A percentile compares a stretch with the other conserved stretches of the same genome.
phyloP scores from a whole-genome alignment of 768 basidiomycete genomes.

The Daedaleopsis nitida region DNA sequence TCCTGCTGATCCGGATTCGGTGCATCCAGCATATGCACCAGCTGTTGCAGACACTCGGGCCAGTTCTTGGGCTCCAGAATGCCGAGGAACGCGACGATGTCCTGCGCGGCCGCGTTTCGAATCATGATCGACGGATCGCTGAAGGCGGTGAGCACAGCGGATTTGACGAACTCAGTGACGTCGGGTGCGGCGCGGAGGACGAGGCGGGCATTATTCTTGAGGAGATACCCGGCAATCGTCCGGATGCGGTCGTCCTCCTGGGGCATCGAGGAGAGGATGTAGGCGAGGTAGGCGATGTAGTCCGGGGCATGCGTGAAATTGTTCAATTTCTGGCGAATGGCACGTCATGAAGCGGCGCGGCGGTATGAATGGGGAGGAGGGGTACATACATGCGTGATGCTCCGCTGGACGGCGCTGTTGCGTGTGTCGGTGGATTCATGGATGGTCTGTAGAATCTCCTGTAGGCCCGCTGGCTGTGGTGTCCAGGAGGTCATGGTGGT shows the following conservation, averaged over 20 bases:
- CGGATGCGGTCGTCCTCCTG: conserved; percentile 91
- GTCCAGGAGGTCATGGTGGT: conserved; percentile 65
- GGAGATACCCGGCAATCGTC: conserved; percentile 92
- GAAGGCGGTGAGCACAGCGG: conserved; percentile 79
- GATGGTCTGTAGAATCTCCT: conserved; percentile 91
- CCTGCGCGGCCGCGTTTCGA: conserved; percentile 91
- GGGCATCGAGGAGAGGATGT: conserved; percentile 81
- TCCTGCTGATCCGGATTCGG: conserved; percentile 78
- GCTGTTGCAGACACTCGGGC: conserved; percentile 90
- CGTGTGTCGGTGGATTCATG: conserved; percentile 86
- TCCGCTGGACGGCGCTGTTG: conserved; percentile 66
- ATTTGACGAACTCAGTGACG: conserved; percentile 74
- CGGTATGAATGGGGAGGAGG: conserved; percentile 16
- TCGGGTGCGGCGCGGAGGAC: conserved; percentile 68
- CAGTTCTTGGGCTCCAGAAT: conserved; percentile 89
- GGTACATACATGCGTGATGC: conserved; percentile 75
- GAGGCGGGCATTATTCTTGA: conserved; percentile 92
- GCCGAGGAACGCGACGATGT: conserved; percentile 86
- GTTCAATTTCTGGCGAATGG: conserved; percentile 72
- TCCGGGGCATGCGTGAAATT: conserved; percentile 86
- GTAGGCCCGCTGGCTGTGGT: conserved; percentile 82
- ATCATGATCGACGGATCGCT: conserved; percentile 82
- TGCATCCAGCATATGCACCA: conserved; percentile 80
- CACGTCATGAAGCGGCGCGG: conserved; percentile 17
- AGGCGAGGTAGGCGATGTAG: conserved; percentile 94